Evolutionary conservation across 495 filamentous ascomycete species (phyloP).

Genomic region (Penicillium turbatum): DNA sequence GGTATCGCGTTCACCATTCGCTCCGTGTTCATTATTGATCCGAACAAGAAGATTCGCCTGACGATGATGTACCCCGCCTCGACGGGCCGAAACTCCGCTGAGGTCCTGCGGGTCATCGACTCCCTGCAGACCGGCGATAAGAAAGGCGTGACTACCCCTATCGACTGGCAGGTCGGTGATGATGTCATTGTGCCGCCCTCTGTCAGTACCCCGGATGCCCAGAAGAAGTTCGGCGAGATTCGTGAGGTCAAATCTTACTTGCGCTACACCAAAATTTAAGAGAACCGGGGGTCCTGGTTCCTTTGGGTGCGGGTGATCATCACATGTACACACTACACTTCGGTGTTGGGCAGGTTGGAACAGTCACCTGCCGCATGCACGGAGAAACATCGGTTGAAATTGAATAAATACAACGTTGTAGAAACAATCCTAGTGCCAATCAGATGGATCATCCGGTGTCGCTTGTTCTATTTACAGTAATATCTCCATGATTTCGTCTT

Average conservation of each 20-base stretch:
- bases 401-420: background rate
- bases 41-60: slow-evolving; percentile 94
- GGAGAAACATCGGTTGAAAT: background rate
- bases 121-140: slow-evolving; percentile 97
- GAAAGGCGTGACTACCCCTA: slow-evolving; percentile 87
- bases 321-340: background rate
- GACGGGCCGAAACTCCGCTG: slow-evolving; percentile 93
- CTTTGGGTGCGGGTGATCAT: background rate
- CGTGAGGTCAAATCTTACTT: slow-evolving; percentile 89
- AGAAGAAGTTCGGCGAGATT: slow-evolving; percentile 86
- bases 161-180: slow-evolving; percentile 85
- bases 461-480: background rate
- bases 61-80: slow-evolving; percentile 97
- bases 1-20: slow-evolving; percentile 98
- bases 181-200: slow-evolving; percentile 94
- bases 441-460: background rate
- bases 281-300: background rate
- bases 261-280: slow-evolving; percentile 26
- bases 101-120: slow-evolving; percentile 93
- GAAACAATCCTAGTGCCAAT: background rate
- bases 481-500: background rate
- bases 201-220: slow-evolving; percentile 81
- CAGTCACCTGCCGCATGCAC: no score
- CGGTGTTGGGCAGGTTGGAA: no score
- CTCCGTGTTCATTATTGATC: slow-evolving; percentile 98